phyloP scores from a whole-genome alignment of 768 basidiomycete species.

The Hirschioporus abietinus region DNA sequence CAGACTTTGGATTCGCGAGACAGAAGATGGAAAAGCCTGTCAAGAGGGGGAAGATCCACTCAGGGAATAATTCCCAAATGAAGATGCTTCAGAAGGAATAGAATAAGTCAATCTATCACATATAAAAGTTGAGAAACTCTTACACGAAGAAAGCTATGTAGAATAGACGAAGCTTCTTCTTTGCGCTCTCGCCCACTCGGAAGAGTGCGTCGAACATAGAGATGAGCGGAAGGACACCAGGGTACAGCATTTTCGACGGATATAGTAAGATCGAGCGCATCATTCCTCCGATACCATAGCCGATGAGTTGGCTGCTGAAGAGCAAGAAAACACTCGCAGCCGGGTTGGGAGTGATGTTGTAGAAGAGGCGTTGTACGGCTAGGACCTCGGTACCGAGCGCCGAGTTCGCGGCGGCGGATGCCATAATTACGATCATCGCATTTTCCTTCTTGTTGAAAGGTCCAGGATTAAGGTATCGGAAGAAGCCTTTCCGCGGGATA shows the following conservation, averaged over 20 bases:
- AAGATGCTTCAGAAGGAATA: slow-evolving; percentile 35
- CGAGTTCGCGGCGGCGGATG: slow-evolving; percentile 47
- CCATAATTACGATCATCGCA: slow-evolving; percentile 54
- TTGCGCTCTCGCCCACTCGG: slow-evolving; percentile 32
- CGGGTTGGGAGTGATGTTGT: slow-evolving; percentile 45
- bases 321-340: slow-evolving; percentile 40
- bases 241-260: slow-evolving; percentile 50
- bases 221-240: slow-evolving; percentile 38
- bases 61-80: slow-evolving; percentile 38
- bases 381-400: slow-evolving; percentile 51
- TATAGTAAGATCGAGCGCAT: slow-evolving; percentile 44
- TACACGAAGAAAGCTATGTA: slow-evolving; percentile 53
- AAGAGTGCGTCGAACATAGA: slow-evolving; percentile 47
- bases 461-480: slow-evolving; percentile 50
- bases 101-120: not conserved
- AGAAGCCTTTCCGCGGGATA: slow-evolving; percentile 39
- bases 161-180: slow-evolving; percentile 45
- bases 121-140: slow-evolving; percentile 8
- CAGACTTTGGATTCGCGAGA: slow-evolving; percentile 44
- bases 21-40: slow-evolving; percentile 60
- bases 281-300: slow-evolving; percentile 53
- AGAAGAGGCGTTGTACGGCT: slow-evolving; percentile 49
- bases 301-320: slow-evolving; percentile 30
- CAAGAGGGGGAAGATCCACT: slow-evolving; percentile 59
- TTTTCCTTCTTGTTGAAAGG: slow-evolving; percentile 60